phyloP scores from a whole-genome alignment of 177 flowering plant species.

The Vitis hybrid region DNA sequence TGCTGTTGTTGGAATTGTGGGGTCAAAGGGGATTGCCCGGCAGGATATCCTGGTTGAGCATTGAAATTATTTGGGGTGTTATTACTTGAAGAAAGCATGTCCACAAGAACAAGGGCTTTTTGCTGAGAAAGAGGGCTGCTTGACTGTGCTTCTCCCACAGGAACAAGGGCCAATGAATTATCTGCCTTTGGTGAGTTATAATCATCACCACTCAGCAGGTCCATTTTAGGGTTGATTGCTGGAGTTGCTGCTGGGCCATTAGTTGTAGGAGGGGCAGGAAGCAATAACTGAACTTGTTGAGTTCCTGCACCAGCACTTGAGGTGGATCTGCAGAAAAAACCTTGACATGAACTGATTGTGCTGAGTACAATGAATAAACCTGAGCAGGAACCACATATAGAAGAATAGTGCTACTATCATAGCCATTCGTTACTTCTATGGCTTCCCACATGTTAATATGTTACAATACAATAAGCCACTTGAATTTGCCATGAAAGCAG shows the following conservation, averaged over 20 bases:
- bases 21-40: conserved; percentile 25
- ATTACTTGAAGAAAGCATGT: conserved; percentile 57
- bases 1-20: conserved; percentile 61
- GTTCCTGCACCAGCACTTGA: conserved; percentile 27
- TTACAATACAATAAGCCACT: too few species aligned
- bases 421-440: too few species aligned
- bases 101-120: conserved; percentile 69
- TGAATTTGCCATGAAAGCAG: too few species aligned
- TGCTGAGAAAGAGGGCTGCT: conserved; percentile 53
- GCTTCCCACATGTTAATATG: too few species aligned
- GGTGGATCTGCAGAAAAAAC: conserved; percentile 28
- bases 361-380: too few species aligned
- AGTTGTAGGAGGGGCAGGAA: conserved; percentile 41
- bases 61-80: conserved; percentile 31
- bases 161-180: conserved; percentile 76
- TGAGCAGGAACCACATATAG: background rate
- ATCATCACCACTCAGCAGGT: conserved; percentile 91
- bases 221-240: conserved; percentile 58
- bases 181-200: conserved; percentile 61
- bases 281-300: conserved; percentile 27
- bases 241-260: conserved; percentile 30
- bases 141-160: conserved; percentile 63
- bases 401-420: too few species aligned
- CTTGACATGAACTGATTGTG: background rate
- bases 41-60: conserved; percentile 25